phyloP scores from a whole-genome alignment of 805 yeast species.

The Kluyveromyces nonfermentans region DNA sequence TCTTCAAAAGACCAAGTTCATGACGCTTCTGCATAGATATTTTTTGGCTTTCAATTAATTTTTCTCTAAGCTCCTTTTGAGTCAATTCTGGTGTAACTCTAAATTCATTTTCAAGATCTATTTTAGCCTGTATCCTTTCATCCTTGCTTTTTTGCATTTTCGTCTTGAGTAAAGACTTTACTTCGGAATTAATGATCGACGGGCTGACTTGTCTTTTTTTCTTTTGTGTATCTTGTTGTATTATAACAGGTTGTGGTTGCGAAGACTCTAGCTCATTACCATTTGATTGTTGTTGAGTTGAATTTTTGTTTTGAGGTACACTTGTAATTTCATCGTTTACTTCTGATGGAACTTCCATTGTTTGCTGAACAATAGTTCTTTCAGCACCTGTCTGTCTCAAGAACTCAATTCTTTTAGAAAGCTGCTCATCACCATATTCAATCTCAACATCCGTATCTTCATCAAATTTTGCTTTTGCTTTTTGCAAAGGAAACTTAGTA shows the following conservation, averaged over 20 bases:
- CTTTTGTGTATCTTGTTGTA: background rate
- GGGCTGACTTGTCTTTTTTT: background rate
- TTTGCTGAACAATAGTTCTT: slow-evolving; percentile 3
- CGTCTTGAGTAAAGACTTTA: background rate
- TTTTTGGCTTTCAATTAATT: slow-evolving; percentile 17
- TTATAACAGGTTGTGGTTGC: slow-evolving; percentile 2
- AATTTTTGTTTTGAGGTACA: background rate
- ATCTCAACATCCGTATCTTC: slow-evolving; percentile 22
- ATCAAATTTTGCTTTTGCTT: slow-evolving; percentile 15
- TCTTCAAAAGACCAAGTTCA: slow-evolving; percentile 25
- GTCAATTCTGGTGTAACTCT: slow-evolving; percentile 6
- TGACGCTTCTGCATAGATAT: slow-evolving; percentile 16
- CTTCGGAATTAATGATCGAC: background rate
- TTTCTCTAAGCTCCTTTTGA: slow-evolving; percentile 17
- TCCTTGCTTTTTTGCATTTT: slow-evolving; percentile 3
- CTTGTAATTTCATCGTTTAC: background rate
- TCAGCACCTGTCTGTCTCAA: slow-evolving; percentile 9
- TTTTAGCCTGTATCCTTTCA: slow-evolving; percentile 7
- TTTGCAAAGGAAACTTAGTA: slow-evolving; percentile 10
- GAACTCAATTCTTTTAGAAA: slow-evolving; percentile 19
- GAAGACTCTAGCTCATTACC: background rate
- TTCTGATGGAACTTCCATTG: slow-evolving; percentile 1
- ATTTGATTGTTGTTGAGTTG: background rate
- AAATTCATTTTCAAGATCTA: slow-evolving; percentile 5
- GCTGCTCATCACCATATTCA: slow-evolving; percentile 22